Conservation (phyloP, 1,284 basidiomycete genomes). For the Ganoderma multipileum region DNA sequence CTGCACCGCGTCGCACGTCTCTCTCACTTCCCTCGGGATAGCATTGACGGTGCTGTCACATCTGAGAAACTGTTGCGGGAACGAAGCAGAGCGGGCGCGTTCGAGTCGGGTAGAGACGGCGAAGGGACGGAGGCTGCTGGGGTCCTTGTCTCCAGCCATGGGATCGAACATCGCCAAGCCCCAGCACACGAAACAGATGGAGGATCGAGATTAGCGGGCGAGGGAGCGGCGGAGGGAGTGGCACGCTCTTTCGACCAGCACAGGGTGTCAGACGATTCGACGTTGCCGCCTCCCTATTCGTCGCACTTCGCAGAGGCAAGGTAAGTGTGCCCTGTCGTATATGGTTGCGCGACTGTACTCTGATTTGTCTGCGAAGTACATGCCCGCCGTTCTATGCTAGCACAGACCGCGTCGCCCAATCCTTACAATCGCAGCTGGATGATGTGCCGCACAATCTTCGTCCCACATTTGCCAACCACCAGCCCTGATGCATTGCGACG, state of each 20-base stretch:
- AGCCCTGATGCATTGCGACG: too few species aligned
- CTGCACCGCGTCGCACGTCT: not conserved
- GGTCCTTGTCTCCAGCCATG: not conserved
- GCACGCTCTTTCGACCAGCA: not conserved
- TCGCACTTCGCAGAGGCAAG: not conserved
- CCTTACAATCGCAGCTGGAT: too few species aligned
- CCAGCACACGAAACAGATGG: not conserved
- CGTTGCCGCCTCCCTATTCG: not conserved
- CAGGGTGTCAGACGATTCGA: not conserved
- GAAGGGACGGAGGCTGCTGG: not conserved
- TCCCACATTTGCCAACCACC: too few species aligned
- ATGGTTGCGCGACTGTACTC: too few species aligned
- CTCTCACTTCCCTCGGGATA: slow-evolving; percentile 44
- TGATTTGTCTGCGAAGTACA: too few species aligned
- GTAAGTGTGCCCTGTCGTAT: too few species aligned
- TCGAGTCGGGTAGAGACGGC: too few species aligned
- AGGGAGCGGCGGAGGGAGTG: not conserved
- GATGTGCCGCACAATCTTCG: too few species aligned
- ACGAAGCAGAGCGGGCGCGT: not conserved
- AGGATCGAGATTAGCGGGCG: not conserved
- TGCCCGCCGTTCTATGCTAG: too few species aligned
- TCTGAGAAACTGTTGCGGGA: not conserved
- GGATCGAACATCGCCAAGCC: not conserved
- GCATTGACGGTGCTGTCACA: not conserved
- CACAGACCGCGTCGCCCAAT: too few species aligned